phyloP scores from a whole-genome alignment of 768 basidiomycete genomes.

The Leucogyrophana mollusca region DNA sequence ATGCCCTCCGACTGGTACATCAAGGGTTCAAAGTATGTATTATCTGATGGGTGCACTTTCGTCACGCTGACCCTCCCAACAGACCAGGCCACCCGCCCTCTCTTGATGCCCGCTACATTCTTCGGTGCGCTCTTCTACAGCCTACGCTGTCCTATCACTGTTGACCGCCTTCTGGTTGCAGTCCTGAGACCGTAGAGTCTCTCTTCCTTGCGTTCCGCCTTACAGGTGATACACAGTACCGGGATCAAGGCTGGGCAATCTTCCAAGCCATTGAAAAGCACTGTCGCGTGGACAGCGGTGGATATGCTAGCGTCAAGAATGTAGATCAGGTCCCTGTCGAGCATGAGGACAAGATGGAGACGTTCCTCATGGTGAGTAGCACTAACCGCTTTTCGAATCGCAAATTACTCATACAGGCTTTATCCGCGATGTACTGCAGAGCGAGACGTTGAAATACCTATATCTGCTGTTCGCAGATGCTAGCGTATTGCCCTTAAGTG shows the following conservation, averaged over 20 bases:
- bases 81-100: constrained; percentile 32
- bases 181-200: constrained; percentile 93
- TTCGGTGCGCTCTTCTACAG: constrained; percentile 73
- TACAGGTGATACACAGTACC: constrained; percentile 80
- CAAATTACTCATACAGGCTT: not conserved
- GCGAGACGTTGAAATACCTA: constrained; percentile 89
- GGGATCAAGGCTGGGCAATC: constrained; percentile 84
- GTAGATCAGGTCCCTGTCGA: constrained; percentile 73
- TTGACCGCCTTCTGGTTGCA: constrained; percentile 21
- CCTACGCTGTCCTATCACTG: not conserved
- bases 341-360: constrained; percentile 92
- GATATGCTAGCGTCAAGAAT: constrained; percentile 81
- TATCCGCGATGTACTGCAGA: constrained; percentile 39
- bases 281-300: constrained; percentile 74
- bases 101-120: constrained; percentile 91
- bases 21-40: constrained; percentile 67
- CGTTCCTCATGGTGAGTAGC: constrained; percentile 77
- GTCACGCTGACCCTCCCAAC: constrained; percentile 4
- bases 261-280: constrained; percentile 88
- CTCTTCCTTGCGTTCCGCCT: constrained; percentile 90
- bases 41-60: not conserved
- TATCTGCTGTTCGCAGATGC: constrained; percentile 83
- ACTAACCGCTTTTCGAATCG: not conserved
- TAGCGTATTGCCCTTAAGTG: constrained; percentile 65
- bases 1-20: constrained; percentile 83